Base-by-base conservation (phyloP, 345 rosid genomes). In the Eucalyptus pauciflora region DNA sequence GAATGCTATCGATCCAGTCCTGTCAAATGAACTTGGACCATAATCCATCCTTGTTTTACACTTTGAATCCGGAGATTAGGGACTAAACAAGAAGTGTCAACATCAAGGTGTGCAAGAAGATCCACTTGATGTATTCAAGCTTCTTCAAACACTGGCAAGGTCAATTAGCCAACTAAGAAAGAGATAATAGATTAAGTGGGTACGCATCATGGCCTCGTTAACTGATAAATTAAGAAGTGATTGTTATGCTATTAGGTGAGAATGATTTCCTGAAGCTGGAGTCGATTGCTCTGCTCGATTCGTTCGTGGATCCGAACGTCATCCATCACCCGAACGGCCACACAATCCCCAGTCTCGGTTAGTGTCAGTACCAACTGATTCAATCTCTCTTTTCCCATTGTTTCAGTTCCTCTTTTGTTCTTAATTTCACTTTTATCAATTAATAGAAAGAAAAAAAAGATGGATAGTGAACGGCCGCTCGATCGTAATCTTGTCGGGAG, bases 231-330 rank as follows among this genome's bases (percentile, higher is more conserved):
- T 33, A 13, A n/a, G 29, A 13, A 16, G 29, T 79, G 67, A 37
- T 13, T 69, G 52, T 29, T n/a, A 50, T 31, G 12, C 8, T 62
- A 5, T 50, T 87, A 95, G 96, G 96, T 10, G 95, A 95, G 89
- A 91, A 22, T 50, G 96, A 94, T 90, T 93, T 92, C 85, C 7
- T 93, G 90, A 94, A 91, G 91, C 50, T 54, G 86, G 89, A 88
- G 51, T 92, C 95, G 31, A 90, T 88, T 52, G 90, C 80, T 54
- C 92, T 95, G 29, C 58, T 90, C 49, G 89, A 90, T 89, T 93
- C 93, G 69, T 95, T 92, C 90, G 93, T 92, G 83, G 93, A 95
- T 81, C 96, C 96, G 46, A 91, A 91, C 89, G 94, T 95, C 90
- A 94, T 95, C 91, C 88, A 88, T 89, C 97, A 93, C 88, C 88